Base-by-base conservation (phyloP, 192 early-diverging fungal species). In the Pilaira anomala region DNA sequence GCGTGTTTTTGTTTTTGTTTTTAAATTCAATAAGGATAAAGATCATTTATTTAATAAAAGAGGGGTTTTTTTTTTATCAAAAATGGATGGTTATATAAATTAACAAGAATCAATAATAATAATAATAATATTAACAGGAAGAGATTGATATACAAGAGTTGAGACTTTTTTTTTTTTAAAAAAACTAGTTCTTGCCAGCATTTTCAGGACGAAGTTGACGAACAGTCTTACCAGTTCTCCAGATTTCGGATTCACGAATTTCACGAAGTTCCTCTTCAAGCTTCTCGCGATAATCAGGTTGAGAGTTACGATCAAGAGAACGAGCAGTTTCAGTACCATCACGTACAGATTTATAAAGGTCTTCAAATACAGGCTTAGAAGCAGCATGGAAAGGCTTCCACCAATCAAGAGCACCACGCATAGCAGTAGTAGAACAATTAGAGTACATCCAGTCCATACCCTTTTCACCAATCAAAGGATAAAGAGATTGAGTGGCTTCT, bases 401-500 rank as follows among this genome's bases (percentile, higher is more conserved):
- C 96, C 96, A 98, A 87, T 98, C 96, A 48, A 98, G 81, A 55
- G 96, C 96, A 65, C 94, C 96, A 57, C 96, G 87, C 73, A 93
- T 89, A 44, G 96, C 96, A 41, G 94, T 98, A 49, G 95, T 96
- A 30, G 91, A 93, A 84, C 96, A 98, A 82, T 92, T 92, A 78
- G 91, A 90, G 78, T 93, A 98, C 94, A 98, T 98, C 91, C 91
- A 94, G 42, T 66, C 69, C 93, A 96, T 96, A 62, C 96, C 96
- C 70, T 93, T 91, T 76, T 91, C 91, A 69, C 92, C 93, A 67
- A 98, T 90, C 71, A 98, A 82, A 18, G 96, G 96, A 80, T 94
- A 95, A 54, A 98, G 83, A 46, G 96, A 98, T 79, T 98, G 94
- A 7, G 96, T 98, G 48, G 93, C 96, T 76, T 98, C 96, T 81